Conservation (phyloP, 2,329 filamentous ascomycete genomes). For the Sclerotinia sclerotiorum region DNA sequence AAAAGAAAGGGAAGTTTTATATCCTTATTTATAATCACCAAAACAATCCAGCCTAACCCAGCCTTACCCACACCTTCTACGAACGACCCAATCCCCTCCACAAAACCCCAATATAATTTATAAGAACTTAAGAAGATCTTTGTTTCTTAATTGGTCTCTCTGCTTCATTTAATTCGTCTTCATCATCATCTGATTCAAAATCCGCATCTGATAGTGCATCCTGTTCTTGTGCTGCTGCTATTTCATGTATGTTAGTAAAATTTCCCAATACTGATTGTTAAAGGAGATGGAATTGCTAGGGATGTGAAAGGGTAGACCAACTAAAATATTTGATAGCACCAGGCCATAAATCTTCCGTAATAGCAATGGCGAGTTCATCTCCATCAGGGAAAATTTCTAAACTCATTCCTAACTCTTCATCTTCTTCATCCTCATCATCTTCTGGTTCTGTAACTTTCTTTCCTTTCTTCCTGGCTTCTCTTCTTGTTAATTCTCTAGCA, state of each 20-base stretch:
- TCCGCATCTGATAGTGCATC: conserved; percentile 67
- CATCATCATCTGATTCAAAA: conserved; percentile 64
- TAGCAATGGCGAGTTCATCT: conserved; percentile 74
- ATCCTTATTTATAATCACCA: too few species aligned
- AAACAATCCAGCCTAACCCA: too few species aligned
- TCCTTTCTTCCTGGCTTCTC: conserved; percentile 46
- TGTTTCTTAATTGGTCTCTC: conserved; percentile 15
- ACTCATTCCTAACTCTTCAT: conserved; percentile 63
- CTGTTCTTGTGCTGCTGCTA: conserved; percentile 69
- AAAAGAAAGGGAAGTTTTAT: neutral
- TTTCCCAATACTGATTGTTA: neutral
- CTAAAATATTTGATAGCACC: conserved; percentile 89
- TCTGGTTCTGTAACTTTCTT: conserved; percentile 35
- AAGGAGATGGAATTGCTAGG: conserved; percentile 12
- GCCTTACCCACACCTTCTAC: too few species aligned
- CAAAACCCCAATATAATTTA: neutral
- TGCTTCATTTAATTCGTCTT: conserved; percentile 27
- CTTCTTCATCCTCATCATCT: conserved; percentile 51
- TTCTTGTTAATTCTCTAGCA: conserved; percentile 55
- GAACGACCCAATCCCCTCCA: neutral
- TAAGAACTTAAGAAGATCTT: neutral
- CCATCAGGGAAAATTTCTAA: conserved; percentile 87
- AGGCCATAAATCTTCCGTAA: conserved; percentile 88
- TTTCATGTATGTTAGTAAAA: conserved; percentile 42
- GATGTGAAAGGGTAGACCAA: conserved; percentile 47